Evolutionary conservation across 495 filamentous ascomycete genomes (phyloP), one percentile per base, ranked within the genome.

Genomic region (Glarea lozoyensis): DNA sequence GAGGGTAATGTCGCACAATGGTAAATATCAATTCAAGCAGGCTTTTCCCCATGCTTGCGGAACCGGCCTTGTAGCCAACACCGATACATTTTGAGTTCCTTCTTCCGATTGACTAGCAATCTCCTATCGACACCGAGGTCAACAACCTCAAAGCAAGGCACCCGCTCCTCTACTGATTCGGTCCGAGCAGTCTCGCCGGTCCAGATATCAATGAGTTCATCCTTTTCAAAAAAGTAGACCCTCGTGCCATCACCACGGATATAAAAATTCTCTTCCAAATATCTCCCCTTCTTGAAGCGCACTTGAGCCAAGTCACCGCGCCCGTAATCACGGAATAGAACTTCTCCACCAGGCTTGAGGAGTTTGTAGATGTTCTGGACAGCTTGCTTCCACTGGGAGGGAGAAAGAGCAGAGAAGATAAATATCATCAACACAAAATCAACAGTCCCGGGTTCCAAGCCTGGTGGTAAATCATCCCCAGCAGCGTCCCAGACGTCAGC

Each of bases 1-100:
- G n/a, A n/a, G n/a, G n/a, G n/a, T n/a, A n/a, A n/a, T n/a, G n/a
- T n/a, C n/a, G n/a, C n/a, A n/a, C n/a, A n/a, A n/a, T n/a, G n/a
- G n/a, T n/a, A n/a, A n/a, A n/a, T n/a, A n/a, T n/a, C n/a, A n/a
- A n/a, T 29, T 29, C 25, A 29, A n/a, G 25, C 7, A n/a, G 25
- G 7, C n/a, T 29, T 7, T 7, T 37, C 22, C 15, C 5, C 42
- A 33, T 12, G 74, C 63, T 96, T 98, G 45, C 62, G 69, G 60
- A 97, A 95, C 10, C 80, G 78, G 16, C 85, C 93, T 60, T 98
- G 92, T 60, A 97, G 81, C 92, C 92, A 88, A 67, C 88, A 95
- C 32, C 92, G 80, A 65, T 96, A 96, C 92, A 98, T 98, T 65
- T 97, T 97, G 7, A 96, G 62, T 61, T 87, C 81, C 50, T 77